Conservation (phyloP, 2,329 filamentous ascomycete genomes). For the Eurotiales sp. region DNA sequence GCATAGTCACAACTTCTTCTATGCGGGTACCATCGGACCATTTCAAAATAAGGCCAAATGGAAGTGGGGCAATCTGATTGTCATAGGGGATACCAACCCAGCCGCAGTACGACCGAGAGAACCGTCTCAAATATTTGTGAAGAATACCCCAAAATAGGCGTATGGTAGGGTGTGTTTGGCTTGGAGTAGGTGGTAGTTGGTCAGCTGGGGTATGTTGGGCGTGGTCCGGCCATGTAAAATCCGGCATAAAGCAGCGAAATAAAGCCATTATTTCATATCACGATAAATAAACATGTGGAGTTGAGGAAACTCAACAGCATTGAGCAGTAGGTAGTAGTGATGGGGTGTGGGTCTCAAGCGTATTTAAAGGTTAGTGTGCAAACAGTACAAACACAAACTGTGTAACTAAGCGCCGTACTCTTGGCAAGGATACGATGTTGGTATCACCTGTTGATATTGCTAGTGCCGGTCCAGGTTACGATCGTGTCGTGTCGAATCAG, state of each 20-base stretch:
- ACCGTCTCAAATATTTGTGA: slow-evolving; percentile 23
- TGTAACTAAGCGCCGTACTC: no score
- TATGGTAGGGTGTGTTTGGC: not conserved
- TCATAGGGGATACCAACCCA: slow-evolving; percentile 28
- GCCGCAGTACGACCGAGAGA: slow-evolving; percentile 28
- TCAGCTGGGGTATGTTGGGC: not conserved
- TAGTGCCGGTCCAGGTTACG: no score
- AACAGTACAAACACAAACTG: no score
- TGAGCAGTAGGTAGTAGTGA: no score
- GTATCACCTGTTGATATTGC: no score
- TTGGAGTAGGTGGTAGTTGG: not conserved
- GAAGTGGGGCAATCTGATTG: slow-evolving; percentile 33
- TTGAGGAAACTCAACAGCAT: no score
- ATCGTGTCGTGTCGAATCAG: no score
- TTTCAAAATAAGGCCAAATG: slow-evolving; percentile 37
- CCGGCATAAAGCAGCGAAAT: not conserved
- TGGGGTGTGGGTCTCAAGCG: no score
- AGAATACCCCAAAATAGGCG: slow-evolving; percentile 28
- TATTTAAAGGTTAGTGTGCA: no score
- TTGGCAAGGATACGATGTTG: no score
- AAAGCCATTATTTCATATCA: not conserved
- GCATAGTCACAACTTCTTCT: slow-evolving; percentile 32
- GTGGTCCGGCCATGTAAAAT: not conserved
- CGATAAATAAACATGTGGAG: no score
- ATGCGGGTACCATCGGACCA: slow-evolving; percentile 34